Base-by-base conservation (phyloP, 2,329 filamentous ascomycete genomes). In the Aspergillus glaucus region DNA sequence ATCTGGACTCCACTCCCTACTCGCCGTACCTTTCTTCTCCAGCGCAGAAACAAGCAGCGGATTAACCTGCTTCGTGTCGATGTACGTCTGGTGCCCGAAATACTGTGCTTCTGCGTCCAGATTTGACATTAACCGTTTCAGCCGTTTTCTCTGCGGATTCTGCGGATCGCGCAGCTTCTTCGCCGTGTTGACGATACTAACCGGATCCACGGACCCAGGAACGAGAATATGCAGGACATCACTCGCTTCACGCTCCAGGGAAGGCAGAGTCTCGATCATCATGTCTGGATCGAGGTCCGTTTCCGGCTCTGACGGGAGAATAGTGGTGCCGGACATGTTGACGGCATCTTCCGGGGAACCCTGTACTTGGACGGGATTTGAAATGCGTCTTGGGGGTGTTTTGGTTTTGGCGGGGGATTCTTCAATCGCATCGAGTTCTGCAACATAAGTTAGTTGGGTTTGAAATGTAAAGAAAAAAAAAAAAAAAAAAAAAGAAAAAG, bases 201-300 rank as follows among this genome's bases (percentile, higher is more conserved):
- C 55, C 0, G 58, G 55, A 32, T 64, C 56, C 1, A 55, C 51
- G 2, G 61, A 55, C 8, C 47, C 48, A 6, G 67, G 64, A 5
- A 66, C 58, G 7, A 74, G 60, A 3, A 71, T 60, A 10, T 68
- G 59, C 19, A 75, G 51, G 2, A 75, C 55, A n/a, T 57, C 54
- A 9, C 54, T 51, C 6, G 71, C 62, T 3, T 60, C 55, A 36
- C 59, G 49, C 19, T 68, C 64, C 4, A 75, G 59, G 22, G 69
- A 65, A 17, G 66, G 66, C 6, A 75, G 61, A 9, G 59, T 58
- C 44, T 75, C 69, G 3, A 69, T 53, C 56, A 74, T 65, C 37
- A 66, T 57, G 6, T 66, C 54, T 4, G 56, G 53, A 43, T 75
- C 66, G 6, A 70, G 48, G 4, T 63, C 59, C 4, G 53, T 48